These are phyloP conservation scores for Claviceps paspali DNA, from an alignment of 2,329 filamentous ascomycete species.

Conservation along the genomic window DNA sequence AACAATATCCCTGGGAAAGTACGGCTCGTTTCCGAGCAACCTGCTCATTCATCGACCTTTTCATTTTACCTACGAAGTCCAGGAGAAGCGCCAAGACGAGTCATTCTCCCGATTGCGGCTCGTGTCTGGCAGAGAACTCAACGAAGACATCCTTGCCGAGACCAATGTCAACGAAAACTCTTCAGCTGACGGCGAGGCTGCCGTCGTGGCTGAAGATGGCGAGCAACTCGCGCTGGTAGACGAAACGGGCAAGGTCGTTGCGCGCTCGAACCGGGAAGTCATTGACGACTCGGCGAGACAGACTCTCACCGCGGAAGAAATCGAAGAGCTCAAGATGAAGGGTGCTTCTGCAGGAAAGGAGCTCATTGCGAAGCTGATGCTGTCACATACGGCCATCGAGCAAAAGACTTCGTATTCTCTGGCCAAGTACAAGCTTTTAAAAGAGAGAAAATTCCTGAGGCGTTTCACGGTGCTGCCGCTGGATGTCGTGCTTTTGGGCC, in stretches of 20 bases:
- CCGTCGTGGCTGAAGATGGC: constrained; percentile 21
- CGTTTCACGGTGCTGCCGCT: constrained; percentile 75
- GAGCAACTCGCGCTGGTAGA: constrained; percentile 28
- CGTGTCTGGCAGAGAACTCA: constrained; percentile 66
- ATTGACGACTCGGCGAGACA: constrained; percentile 54
- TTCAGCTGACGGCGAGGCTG: constrained; percentile 26
- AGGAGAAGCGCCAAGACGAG: constrained; percentile 52
- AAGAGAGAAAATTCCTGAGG: constrained; percentile 84
- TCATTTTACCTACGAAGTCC: constrained; percentile 79
- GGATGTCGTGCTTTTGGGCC: constrained; percentile 59
- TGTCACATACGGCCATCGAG: constrained; percentile 76
- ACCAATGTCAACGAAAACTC: constrained; percentile 20
- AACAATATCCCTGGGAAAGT: constrained; percentile 80
- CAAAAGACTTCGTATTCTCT: constrained; percentile 90
- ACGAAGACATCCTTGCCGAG: constrained; percentile 57
- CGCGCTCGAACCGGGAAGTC: constrained; percentile 41
- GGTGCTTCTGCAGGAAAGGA: constrained; percentile 70
- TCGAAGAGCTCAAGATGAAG: constrained; percentile 58
- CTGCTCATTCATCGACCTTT: constrained; percentile 83
- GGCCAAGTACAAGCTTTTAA: constrained; percentile 90
- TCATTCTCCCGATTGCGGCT: constrained; percentile 57
- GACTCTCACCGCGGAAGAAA: constrained; percentile 59
- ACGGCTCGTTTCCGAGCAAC: constrained; percentile 79
- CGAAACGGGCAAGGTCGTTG: constrained; percentile 28
- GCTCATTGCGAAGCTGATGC: constrained; percentile 81